These are phyloP conservation scores for Xylariaceae sp. DNA, from an alignment of 2,329 filamentous ascomycete genomes.

Conservation along the genomic window DNA sequence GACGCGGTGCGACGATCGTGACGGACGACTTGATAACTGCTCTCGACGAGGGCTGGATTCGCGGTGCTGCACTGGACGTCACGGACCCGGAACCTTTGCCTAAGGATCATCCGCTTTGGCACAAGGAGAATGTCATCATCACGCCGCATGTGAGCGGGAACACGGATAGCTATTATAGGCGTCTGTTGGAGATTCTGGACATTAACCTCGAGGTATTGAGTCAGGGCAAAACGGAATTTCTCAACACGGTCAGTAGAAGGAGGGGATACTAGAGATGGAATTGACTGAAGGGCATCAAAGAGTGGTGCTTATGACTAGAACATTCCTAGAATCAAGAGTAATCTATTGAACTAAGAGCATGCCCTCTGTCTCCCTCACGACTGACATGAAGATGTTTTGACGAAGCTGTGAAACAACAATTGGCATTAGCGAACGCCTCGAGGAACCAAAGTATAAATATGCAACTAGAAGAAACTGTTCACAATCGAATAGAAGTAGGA, in stretches of 20 bases:
- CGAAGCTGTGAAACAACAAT: no score
- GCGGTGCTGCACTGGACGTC: conserved; percentile 63
- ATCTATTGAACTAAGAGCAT: not conserved
- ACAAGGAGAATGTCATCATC: conserved; percentile 55
- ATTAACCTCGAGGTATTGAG: conserved; percentile 28
- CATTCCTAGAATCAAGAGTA: not conserved
- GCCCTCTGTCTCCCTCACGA: no score
- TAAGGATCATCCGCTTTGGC: conserved; percentile 57
- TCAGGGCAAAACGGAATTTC: conserved; percentile 26
- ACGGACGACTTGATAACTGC: conserved; percentile 49
- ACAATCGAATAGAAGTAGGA: no score
- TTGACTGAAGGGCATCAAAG: not conserved
- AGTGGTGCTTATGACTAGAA: not conserved
- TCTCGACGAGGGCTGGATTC: conserved; percentile 36
- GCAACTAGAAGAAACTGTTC: no score
- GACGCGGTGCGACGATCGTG: conserved; percentile 43
- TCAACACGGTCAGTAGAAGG: conserved; percentile 31
- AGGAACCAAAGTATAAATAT: no score
- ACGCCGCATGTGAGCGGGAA: conserved; percentile 33
- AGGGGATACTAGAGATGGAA: conserved; percentile 26
- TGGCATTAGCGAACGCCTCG: no score
- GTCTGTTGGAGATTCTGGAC: conserved; percentile 27
- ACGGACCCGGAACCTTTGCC: conserved; percentile 66
- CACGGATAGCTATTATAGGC: conserved; percentile 26
- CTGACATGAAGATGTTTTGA: no score